phyloP scores from a whole-genome alignment of 2,329 filamentous ascomycete species.

The Diaporthe citri region DNA sequence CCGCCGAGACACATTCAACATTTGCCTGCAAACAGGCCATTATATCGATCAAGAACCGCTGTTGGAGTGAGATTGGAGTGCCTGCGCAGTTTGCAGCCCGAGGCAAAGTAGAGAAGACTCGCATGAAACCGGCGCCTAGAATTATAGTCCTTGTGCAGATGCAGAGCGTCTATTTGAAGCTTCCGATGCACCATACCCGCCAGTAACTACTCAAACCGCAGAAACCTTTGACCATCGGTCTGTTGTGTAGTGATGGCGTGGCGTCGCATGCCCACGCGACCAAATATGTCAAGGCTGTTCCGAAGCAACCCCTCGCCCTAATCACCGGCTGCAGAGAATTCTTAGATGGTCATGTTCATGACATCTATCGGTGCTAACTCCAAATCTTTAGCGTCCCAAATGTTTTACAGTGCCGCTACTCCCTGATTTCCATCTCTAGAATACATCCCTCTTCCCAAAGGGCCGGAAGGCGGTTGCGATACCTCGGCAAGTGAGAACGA shows the following conservation, averaged over 20 bases:
- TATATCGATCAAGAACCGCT: neutral
- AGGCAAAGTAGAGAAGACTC: neutral
- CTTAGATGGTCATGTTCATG: neutral
- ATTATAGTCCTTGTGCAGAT: neutral
- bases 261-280: too few relatives aligned
- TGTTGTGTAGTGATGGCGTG: too few relatives aligned
- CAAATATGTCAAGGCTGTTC: neutral
- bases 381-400: neutral
- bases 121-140: neutral
- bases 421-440: neutral
- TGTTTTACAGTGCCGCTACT: neutral
- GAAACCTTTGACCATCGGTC: too few relatives aligned
- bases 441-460: neutral
- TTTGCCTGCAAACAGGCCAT: neutral
- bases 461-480: neutral
- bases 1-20: neutral
- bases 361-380: neutral
- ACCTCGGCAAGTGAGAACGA: too few relatives aligned
- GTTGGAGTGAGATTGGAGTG: neutral
- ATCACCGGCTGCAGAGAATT: too few relatives aligned
- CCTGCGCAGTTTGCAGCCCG: too few relatives aligned
- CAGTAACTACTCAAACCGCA: neutral
- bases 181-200: neutral
- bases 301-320: too few relatives aligned
- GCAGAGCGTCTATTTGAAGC: neutral